Evolutionary conservation across 2,329 filamentous ascomycete genomes (phyloP).

Genomic region (Phoma sp.): DNA sequence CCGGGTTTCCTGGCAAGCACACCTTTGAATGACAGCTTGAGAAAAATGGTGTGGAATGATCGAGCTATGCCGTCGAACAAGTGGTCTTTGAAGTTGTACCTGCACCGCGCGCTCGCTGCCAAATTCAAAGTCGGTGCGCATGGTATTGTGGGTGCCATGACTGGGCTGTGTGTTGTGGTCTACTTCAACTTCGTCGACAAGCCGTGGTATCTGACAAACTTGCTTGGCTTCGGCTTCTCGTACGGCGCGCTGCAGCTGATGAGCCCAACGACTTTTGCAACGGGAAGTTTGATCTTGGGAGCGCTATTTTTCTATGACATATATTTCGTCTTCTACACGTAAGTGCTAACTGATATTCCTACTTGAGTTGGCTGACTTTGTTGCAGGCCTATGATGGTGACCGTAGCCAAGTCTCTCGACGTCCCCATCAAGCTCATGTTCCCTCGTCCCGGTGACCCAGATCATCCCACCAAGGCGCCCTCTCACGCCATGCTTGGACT

Average conservation of each 20-base stretch:
- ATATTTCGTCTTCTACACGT: conserved; percentile 87
- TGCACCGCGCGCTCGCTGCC: conserved; percentile 59
- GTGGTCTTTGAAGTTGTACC: conserved; percentile 57
- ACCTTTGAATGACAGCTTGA: conserved; percentile 49
- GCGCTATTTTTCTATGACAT: conserved; percentile 95
- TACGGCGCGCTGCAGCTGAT: conserved; percentile 83
- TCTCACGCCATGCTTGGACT: conserved; percentile 80
- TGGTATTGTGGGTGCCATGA: conserved; percentile 61
- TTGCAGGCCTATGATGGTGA: conserved; percentile 76
- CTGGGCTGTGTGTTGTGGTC: conserved; percentile 61
- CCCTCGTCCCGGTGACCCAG: conserved; percentile 63
- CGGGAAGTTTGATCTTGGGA: conserved; percentile 75
- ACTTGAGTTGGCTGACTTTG: background rate
- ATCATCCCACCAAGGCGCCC: conserved; percentile 49
- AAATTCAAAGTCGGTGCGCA: conserved; percentile 61
- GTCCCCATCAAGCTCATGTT: conserved; percentile 93
- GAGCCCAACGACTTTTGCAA: conserved; percentile 86
- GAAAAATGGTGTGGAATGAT: conserved; percentile 60
- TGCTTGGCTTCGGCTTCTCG: conserved; percentile 85
- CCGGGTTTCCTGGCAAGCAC: conserved; percentile 58
- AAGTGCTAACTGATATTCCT: conserved; percentile 41
- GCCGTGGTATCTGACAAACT: conserved; percentile 78
- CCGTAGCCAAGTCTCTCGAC: conserved; percentile 86
- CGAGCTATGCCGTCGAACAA: conserved; percentile 58
- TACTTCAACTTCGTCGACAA: conserved; percentile 70